Conservation (phyloP, 2,329 filamentous ascomycete genomes). For the Ascochyta fabae region DNA sequence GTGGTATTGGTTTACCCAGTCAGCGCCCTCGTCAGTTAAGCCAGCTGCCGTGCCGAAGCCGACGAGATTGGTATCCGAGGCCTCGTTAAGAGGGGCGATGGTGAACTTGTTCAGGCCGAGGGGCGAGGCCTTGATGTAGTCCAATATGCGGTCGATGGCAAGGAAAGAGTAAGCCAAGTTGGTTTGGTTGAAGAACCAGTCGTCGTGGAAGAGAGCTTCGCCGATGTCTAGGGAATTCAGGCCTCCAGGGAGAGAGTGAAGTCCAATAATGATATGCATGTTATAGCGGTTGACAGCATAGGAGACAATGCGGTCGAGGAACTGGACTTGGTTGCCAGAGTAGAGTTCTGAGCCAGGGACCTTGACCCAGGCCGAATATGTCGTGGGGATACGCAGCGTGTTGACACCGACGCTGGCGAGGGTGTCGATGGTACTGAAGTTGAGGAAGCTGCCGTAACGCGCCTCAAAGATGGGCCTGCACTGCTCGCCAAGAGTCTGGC, state of each 20-base stretch:
- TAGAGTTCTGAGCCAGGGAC: conserved; percentile 44
- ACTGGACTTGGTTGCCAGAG: conserved; percentile 37
- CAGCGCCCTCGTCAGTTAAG: conserved; percentile 34
- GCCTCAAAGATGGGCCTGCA: conserved; percentile 37
- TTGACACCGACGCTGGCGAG: conserved; percentile 42
- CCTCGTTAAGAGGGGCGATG: conserved; percentile 47
- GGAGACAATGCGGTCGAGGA: conserved; percentile 37
- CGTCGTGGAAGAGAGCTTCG: conserved; percentile 27
- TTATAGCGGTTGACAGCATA: conserved; percentile 45
- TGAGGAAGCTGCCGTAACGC: conserved; percentile 39
- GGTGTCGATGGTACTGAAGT: conserved; percentile 36
- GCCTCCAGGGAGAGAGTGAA: conserved; percentile 40
- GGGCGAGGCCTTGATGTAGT: conserved; percentile 33
- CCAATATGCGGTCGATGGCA: conserved; percentile 39
- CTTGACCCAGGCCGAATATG: conserved; percentile 45
- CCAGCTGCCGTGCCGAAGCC: conserved; percentile 38
- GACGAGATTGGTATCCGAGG: conserved; percentile 40
- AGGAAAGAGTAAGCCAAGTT: conserved; percentile 40
- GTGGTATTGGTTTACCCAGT: conserved; percentile 43
- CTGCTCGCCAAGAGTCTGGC: conserved; percentile 31
- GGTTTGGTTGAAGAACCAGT: conserved; percentile 47
- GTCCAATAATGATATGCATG: conserved; percentile 45
- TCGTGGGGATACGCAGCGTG: conserved; percentile 44
- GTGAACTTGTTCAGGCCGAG: conserved; percentile 33
- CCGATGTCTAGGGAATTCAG: conserved; percentile 32